Evolutionary conservation across 176 grass and related monocot species (phyloP).

Genomic region (Carex cristatella): DNA sequence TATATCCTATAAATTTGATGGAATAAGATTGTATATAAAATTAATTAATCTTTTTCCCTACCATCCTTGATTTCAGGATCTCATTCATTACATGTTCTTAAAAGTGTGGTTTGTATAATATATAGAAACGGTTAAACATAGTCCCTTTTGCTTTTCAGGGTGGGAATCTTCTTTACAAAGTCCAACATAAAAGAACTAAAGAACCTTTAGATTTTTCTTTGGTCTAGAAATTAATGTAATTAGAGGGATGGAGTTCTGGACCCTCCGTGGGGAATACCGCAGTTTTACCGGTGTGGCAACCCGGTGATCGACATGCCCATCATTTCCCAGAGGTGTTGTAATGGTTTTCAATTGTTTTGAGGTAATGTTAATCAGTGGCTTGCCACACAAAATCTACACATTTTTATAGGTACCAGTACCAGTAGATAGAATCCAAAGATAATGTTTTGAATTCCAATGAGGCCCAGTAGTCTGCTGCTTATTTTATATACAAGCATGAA

Average conservation of each 20-base stretch:
- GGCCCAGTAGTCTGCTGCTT: neutral
- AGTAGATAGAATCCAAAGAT: neutral
- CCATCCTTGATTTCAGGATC: neutral
- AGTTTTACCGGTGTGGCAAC: neutral
- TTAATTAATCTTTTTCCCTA: neutral
- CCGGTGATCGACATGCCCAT: neutral
- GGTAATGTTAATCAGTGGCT: neutral
- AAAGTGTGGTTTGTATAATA: neutral
- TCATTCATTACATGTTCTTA: slow-evolving; percentile 4
- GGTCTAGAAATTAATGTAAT: slow-evolving; percentile 1
- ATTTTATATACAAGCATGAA: neutral
- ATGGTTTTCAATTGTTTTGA: neutral
- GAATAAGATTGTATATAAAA: neutral
- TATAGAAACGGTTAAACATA: neutral
- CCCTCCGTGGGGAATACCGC: neutral
- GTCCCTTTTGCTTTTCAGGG: slow-evolving; percentile 24
- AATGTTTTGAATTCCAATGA: neutral
- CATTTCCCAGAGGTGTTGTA: neutral
- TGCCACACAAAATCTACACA: neutral
- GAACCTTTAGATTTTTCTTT: neutral
- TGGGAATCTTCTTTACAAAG: slow-evolving; percentile 20
- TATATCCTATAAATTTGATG: neutral
- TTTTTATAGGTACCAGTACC: neutral
- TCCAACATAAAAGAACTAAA: slow-evolving; percentile 1
- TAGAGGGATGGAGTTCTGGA: neutral